phyloP scores from a whole-genome alignment of 495 filamentous ascomycete genomes.

The Talaromyces adpressus region DNA sequence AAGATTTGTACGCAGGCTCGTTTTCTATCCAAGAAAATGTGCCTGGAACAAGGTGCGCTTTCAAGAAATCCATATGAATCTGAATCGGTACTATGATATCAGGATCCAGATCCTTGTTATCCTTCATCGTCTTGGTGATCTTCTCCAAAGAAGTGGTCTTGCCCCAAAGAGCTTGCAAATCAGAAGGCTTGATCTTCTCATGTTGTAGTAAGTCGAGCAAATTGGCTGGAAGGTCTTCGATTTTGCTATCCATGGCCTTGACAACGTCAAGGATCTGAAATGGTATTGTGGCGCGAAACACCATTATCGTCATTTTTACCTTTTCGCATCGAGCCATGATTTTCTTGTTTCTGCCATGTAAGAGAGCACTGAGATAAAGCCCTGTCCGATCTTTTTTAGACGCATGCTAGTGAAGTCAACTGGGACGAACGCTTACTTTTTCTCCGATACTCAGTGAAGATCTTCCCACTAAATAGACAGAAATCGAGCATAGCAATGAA shows the following conservation, averaged over 20 bases:
- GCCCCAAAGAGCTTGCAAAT: conserved; percentile 1
- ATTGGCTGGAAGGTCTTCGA: background rate
- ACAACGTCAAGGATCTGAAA: background rate
- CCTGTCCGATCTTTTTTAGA: background rate
- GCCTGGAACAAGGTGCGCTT: background rate
- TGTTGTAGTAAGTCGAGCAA: background rate
- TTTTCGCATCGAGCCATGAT: background rate
- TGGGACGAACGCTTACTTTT: background rate
- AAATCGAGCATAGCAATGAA: background rate
- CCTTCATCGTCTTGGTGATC: background rate
- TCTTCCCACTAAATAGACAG: background rate
- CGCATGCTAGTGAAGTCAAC: background rate
- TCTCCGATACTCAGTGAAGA: background rate
- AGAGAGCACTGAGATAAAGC: background rate
- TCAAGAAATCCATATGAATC: conserved; percentile 1
- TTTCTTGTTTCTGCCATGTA: conserved; percentile 1
- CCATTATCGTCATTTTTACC: conserved; percentile 1
- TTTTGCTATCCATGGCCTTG: background rate
- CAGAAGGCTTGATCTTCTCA: conserved; percentile 1
- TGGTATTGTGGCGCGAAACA: background rate
- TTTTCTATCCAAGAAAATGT: background rate
- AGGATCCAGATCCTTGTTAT: background rate
- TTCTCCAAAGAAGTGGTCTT: background rate
- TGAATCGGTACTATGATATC: background rate
- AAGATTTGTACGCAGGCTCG: background rate